A percentile compares a stretch with the other conserved stretches of the same genome.
Evolutionary conservation across 768 basidiomycete genomes (phyloP).

Genomic region (Leucogyrophana mollusca): DNA sequence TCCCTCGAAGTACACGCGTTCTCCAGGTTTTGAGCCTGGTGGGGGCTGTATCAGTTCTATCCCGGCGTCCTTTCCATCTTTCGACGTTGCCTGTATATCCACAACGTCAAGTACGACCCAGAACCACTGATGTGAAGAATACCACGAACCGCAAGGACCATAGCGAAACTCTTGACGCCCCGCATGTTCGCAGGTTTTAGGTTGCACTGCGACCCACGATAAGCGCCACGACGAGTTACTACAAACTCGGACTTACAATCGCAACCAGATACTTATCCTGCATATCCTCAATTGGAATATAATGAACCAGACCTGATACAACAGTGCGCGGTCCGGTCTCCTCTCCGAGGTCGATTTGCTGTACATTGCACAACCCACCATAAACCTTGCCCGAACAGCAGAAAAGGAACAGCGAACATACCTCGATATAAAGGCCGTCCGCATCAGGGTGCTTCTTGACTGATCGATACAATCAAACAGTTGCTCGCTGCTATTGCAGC

Average conservation of each 20-base stretch:
- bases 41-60: conserved; percentile 93
- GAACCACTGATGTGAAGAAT: not conserved
- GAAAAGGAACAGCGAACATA: conserved; percentile 23
- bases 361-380: conserved; percentile 25
- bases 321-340: conserved; percentile 94
- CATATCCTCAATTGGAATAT: conserved; percentile 95
- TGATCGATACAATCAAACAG: conserved; percentile 26
- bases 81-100: conserved; percentile 72
- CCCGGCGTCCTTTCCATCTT: conserved; percentile 85
- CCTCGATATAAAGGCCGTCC: conserved; percentile 96
- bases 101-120: conserved; percentile 2
- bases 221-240: not conserved
- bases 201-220: conserved; percentile 59
- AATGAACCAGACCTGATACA: conserved; percentile 94
- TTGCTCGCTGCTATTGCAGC: not conserved
- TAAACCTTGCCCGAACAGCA: not conserved
- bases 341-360: conserved; percentile 97
- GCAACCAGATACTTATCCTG: conserved; percentile 78
- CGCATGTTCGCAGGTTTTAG: conserved; percentile 96
- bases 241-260: conserved; percentile 51
- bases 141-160: conserved; percentile 84
- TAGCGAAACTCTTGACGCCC: conserved; percentile 96
- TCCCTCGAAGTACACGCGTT: conserved; percentile 94
- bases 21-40: conserved; percentile 81
- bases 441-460: conserved; percentile 97